A percentile compares a stretch with the other conserved stretches of the same genome.
phyloP scores from a whole-genome alignment of 495 filamentous ascomycete species.

The Neurospora hispaniola region DNA sequence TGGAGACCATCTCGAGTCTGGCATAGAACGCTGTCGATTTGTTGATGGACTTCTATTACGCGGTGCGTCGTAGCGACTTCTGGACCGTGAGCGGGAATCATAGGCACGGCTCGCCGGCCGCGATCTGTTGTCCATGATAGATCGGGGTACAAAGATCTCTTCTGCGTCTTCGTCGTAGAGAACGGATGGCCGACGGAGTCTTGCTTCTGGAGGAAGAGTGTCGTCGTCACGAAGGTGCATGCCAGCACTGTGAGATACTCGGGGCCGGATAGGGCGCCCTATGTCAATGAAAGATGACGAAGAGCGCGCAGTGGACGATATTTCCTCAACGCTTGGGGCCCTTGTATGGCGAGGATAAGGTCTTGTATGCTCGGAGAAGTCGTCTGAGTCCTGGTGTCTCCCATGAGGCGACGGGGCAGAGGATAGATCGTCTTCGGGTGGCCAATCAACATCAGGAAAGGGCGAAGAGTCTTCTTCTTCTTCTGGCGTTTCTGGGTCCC shows the following conservation, averaged over 20 bases:
- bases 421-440: conserved; percentile 19
- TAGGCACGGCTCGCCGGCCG: background rate
- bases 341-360: background rate
- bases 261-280: background rate
- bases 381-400: conserved; percentile 9
- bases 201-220: background rate
- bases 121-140: background rate
- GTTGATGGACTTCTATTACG: conserved; percentile 14
- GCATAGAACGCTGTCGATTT: conserved; percentile 28
- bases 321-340: background rate
- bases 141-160: background rate
- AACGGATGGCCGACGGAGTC: background rate
- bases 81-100: background rate
- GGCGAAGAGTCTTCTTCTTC: conserved; percentile 24
- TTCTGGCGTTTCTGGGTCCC: conserved; percentile 23
- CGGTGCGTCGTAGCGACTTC: background rate
- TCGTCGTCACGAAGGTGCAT: background rate
- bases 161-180: background rate
- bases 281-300: background rate
- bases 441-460: conserved; percentile 32
- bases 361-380: background rate
- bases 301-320: background rate
- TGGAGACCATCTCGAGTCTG: conserved; percentile 28
- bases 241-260: background rate
- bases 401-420: conserved; percentile 32